Base-by-base conservation (phyloP, 345 rosid genomes). In the Alliaria petiolata region DNA sequence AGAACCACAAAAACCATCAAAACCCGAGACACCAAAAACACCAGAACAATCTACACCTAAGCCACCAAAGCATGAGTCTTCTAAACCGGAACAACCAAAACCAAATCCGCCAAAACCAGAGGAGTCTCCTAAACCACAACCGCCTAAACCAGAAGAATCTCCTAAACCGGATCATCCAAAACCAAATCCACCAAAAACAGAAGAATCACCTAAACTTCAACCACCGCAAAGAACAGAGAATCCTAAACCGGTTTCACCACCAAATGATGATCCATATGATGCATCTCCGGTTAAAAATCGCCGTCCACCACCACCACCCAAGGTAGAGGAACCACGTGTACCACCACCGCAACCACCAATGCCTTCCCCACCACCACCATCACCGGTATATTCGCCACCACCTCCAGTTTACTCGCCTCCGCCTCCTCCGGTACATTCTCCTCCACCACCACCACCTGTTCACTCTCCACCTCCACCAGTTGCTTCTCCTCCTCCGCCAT, bases 251-350 rank as follows among this genome's bases (percentile, higher is more conserved):
- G 70, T 51, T 39, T 69, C 70, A 61, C 75, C 74, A 31, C 71
- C 76, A 30, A 47, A 46, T 0, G 71, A 74, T 35, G 65, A 56
- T 36, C 65, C 63, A 39, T 39, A 16, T 0, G 62, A 50, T 1
- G 61, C 81, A 54, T 66, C 76, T 33, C 83, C 74, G 31, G 43
- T 59, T 22, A 75, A 39, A 52, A 50, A 62, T 0, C 85, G 65
- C 0, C 74, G 62, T 52, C 33, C 74, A 5, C 73, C 79, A 14
- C 62, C 82, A 35, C 80, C 78, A 52, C 57, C 69, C 1, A 44
- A 26, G 26, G 50, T 26, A 61, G 69, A 53, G 26, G 28, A 67
- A 60, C 26, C 45, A 47, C 39, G 6, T 14, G 64, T 64, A 26
- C 16, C 63, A 31, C 75, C 78, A 42, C 66, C 80, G 17, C 76